phyloP scores from a whole-genome alignment of 306 rosid species.

The Quercus ilex region DNA sequence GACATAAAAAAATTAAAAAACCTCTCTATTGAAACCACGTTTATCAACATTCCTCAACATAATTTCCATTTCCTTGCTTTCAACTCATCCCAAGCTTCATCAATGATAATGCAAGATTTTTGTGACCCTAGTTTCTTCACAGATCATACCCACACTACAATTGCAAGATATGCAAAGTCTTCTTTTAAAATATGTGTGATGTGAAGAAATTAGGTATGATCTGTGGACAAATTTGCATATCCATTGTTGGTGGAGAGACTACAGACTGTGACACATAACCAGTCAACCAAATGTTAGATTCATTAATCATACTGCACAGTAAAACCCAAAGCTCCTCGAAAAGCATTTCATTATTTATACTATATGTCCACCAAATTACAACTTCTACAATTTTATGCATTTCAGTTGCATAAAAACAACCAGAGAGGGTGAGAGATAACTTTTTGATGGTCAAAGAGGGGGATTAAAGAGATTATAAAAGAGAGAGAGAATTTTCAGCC shows the following conservation, averaged over 20 bases:
- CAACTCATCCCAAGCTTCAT: too few species aligned
- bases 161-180: not conserved
- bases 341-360: not conserved
- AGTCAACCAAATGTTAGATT: slow-evolving; percentile 61
- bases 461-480: not conserved
- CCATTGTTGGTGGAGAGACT: not conserved
- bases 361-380: not conserved
- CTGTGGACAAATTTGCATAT: not conserved
- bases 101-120: too few species aligned
- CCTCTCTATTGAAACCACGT: too few species aligned
- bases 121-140: too few species aligned
- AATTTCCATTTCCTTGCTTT: too few species aligned
- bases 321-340: not conserved
- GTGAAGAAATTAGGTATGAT: too few species aligned
- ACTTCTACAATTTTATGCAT: slow-evolving; percentile 12
- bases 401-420: not conserved
- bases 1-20: too few species aligned
- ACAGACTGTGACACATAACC: slow-evolving; percentile 26
- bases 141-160: not conserved
- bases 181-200: too few species aligned
- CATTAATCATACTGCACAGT: slow-evolving; percentile 2
- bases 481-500: too few species aligned
- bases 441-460: slow-evolving; percentile 24
- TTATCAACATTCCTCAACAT: too few species aligned
- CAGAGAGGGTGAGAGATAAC: slow-evolving; percentile 22